Evolutionary conservation across 2,329 filamentous ascomycete species (phyloP).

Genomic region (Penicillium psychrosexuale): DNA sequence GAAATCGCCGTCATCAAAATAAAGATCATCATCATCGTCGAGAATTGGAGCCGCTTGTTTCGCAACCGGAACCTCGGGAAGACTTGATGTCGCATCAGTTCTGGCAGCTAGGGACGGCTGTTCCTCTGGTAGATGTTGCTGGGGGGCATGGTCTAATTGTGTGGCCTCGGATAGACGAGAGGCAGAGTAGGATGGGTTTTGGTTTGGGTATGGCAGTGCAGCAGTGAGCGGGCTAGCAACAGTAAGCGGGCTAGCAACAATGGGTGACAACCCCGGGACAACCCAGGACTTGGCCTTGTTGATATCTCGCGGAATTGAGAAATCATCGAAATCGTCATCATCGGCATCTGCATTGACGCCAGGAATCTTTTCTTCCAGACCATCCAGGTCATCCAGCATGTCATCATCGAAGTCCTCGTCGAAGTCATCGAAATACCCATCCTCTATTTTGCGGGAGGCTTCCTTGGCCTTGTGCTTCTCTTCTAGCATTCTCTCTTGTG

Average conservation of each 20-base stretch:
- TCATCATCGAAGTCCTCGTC: constrained; percentile 48
- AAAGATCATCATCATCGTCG: constrained; percentile 42
- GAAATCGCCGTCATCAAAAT: constrained; percentile 49
- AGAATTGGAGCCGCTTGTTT: constrained; percentile 10
- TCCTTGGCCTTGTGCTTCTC: constrained; percentile 59
- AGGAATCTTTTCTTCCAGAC: constrained; percentile 48
- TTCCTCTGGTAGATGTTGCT: neutral
- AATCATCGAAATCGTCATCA: constrained; percentile 36
- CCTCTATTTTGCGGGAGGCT: constrained; percentile 39
- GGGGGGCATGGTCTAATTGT: neutral
- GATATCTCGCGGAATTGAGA: constrained; percentile 25
- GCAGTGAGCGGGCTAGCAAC: constrained; percentile 34
- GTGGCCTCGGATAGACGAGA: neutral
- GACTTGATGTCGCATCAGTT: neutral
- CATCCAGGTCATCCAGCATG: constrained; percentile 43
- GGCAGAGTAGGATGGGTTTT: neutral
- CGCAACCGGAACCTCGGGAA: neutral
- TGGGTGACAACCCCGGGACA: constrained; percentile 36
- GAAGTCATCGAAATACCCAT: constrained; percentile 39
- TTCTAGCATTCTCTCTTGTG: constrained; percentile 61
- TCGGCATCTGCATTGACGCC: constrained; percentile 49
- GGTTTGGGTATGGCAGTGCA: constrained; percentile 16
- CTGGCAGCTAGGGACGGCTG: neutral
- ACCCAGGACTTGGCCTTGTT: constrained; percentile 32
- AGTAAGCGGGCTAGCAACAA: constrained; percentile 35